Evolutionary conservation across 257 asterid genomes (phyloP).

Genomic region (Avicennia marina): DNA sequence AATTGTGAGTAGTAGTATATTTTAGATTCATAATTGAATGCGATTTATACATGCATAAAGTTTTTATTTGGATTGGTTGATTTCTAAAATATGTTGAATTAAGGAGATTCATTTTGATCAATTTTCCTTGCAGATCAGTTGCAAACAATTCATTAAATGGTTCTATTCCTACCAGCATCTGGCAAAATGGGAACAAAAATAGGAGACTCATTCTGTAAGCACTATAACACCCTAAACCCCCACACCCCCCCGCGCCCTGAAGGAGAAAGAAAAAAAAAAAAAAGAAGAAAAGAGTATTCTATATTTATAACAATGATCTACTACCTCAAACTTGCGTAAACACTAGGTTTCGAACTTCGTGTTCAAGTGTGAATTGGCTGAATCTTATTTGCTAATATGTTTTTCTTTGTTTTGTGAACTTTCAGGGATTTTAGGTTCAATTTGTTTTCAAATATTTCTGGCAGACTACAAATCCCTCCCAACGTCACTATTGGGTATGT

Average conservation of each 20-base stretch:
- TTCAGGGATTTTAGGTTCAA: slow-evolving; percentile 81
- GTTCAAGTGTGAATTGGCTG: neutral
- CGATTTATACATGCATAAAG: no score
- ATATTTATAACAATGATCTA: neutral
- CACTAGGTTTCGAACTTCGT: neutral
- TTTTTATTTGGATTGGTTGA: neutral
- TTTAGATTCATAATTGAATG: neutral
- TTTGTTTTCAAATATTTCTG: slow-evolving; percentile 49
- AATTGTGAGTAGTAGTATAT: neutral
- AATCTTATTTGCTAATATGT: neutral
- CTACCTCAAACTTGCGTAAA: no score
- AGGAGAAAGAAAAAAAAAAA: no score
- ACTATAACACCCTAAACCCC: no score
- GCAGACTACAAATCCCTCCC: slow-evolving; percentile 34
- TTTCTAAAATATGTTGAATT: neutral
- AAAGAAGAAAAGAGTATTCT: neutral
- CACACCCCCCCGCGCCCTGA: no score
- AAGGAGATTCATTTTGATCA: slow-evolving; percentile 3
- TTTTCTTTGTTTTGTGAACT: neutral
- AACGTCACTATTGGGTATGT: slow-evolving; percentile 78
- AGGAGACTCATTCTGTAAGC: slow-evolving; percentile 73
- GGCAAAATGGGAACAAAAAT: slow-evolving; percentile 69
- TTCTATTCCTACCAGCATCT: slow-evolving; percentile 71
- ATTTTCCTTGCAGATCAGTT: slow-evolving; percentile 60
- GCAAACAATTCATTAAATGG: slow-evolving; percentile 73